Evolutionary conservation across 2,329 filamentous ascomycete species (phyloP).

Genomic region (Chrysoporthe cubensis): DNA sequence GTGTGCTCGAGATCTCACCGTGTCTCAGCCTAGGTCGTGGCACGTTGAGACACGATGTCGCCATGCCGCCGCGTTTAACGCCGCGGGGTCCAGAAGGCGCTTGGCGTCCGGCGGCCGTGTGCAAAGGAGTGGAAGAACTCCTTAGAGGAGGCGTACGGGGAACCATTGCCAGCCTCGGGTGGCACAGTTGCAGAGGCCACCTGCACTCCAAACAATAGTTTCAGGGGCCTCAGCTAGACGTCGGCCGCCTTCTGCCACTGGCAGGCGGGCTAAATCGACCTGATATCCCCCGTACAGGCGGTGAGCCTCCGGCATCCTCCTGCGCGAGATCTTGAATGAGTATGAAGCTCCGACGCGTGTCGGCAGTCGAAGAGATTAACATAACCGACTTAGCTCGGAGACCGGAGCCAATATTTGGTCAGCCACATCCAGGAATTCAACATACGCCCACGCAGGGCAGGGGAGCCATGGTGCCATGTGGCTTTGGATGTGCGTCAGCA

Average conservation of each 20-base stretch:
- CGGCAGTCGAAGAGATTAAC: not conserved
- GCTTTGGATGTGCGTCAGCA: conserved; percentile 9
- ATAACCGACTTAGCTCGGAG: not conserved
- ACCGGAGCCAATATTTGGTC: not conserved
- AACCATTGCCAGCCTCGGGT: not conserved
- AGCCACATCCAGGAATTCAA: not conserved
- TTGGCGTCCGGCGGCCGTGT: not conserved
- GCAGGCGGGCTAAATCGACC: not conserved
- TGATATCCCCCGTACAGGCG: not conserved
- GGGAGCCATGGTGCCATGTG: conserved; percentile 24
- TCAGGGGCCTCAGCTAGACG: not conserved
- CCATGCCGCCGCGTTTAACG: not conserved
- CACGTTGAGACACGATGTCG: not conserved
- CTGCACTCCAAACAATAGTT: not conserved
- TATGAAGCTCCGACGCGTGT: not conserved
- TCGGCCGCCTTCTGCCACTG: not conserved
- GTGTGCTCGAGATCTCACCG: not conserved
- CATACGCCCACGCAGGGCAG: not conserved
- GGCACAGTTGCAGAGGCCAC: not conserved
- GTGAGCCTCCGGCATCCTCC: not conserved
- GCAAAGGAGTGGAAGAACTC: not conserved
- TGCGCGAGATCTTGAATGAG: not conserved
- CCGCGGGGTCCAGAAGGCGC: not conserved
- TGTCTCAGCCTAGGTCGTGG: conserved; percentile 7
- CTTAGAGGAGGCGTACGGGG: not conserved